Evolutionary conservation across 805 yeast genomes (phyloP), one percentile per base, ranked within the genome.

Genomic region (Candida gorgasii): DNA sequence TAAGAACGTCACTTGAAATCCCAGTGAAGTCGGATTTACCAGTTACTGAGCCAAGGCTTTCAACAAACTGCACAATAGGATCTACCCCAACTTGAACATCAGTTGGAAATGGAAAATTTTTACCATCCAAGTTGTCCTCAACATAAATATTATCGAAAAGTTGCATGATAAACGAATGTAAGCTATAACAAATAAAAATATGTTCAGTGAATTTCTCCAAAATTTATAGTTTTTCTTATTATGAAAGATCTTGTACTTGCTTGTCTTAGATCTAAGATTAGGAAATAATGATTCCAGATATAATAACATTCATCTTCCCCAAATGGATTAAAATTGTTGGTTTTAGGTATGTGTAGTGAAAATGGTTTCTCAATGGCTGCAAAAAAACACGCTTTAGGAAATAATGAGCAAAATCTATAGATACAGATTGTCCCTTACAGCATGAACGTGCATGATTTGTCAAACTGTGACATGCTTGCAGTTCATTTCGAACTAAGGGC

Each of bases 181-280:
- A 24, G 7, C 7, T 13, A 29, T 29, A 29, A 29, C 12, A 29
- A 8, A 29, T 29, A 29, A 29, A 29, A 8, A 29, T 29, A 29
- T 29, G 28, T 24, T 13, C 5, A 12, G 17, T 8, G 13, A 12
- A 26, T 5, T 26, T 5, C 30, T 9, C 30, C 28, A 5, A 12
- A 27, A 33, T 33, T 33, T 33, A 33, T 33, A 33, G 36, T 33
- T 33, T 33, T 33, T 33, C 36, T 30, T 16, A 30, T 19, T 17
- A 19, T 17, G 16, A 33, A 9, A 14, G 22, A 17, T 18, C 36
- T 30, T 30, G 17, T 5, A 30, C n/a, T 30, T 30, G 8, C 33
- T 16, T 16, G n/a, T 3, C 17, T 7, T 16, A 11, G 5, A 26
- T 26, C 29, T 26, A 7, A 26, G 5, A 7, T 26, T 26, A 16